Conservation (phyloP, 73 alveolate genomes). For the Diophrys appendiculata region DNA sequence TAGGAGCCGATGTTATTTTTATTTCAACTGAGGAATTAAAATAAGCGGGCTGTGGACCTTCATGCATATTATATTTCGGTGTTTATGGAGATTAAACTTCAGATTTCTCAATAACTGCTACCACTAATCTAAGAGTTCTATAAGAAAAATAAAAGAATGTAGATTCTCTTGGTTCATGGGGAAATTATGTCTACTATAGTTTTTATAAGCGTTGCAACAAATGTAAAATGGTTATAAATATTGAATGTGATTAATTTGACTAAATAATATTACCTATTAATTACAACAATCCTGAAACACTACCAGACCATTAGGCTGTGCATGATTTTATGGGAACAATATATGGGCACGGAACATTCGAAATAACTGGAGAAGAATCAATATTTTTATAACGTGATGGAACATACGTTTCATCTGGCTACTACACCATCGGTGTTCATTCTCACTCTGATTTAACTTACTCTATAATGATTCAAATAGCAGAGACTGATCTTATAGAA, state of each 20-base stretch:
- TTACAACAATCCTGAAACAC: neutral
- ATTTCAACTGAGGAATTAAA: neutral
- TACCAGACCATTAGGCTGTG: neutral
- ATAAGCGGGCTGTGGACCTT: neutral
- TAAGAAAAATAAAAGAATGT: neutral
- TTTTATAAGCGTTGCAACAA: neutral
- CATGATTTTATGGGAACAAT: neutral
- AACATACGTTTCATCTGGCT: constrained; percentile 4
- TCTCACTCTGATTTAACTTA: constrained; percentile 10
- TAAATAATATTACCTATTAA: no score
- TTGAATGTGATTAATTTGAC: neutral
- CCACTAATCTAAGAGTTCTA: neutral
- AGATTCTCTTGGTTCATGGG: constrained; percentile 9
- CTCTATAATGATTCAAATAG: neutral
- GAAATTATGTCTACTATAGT: constrained; percentile 5
- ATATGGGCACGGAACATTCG: neutral
- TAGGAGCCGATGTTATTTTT: constrained; percentile 15
- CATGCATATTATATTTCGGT: constrained; percentile 3
- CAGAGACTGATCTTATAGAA: no score
- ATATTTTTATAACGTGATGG: neutral
- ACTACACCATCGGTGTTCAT: constrained; percentile 11
- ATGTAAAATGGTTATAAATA: neutral
- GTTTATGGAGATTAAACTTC: neutral
- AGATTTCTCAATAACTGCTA: constrained; percentile 1
- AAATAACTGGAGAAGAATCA: neutral